Conservation (phyloP, 805 yeast species). For the Blastobotrys chiropterorum region DNA sequence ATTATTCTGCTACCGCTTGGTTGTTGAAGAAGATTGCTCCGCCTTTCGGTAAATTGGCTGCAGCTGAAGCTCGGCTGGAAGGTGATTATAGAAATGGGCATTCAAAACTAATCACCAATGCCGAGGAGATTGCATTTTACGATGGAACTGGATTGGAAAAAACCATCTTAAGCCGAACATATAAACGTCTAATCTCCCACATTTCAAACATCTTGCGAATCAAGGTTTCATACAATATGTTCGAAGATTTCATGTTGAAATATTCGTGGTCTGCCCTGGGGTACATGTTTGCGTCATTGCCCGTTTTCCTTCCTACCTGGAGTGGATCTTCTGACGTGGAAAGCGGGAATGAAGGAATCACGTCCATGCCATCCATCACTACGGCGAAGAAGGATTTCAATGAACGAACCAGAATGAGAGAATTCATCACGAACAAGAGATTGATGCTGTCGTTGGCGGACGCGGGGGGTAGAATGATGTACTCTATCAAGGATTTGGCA, state of each 20-base stretch:
- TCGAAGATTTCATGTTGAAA: slow-evolving; percentile 83
- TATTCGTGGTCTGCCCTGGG: slow-evolving; percentile 95
- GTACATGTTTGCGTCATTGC: slow-evolving; percentile 83
- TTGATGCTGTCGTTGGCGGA: slow-evolving; percentile 87
- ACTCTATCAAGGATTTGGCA: slow-evolving; percentile 87
- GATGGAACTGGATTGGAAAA: slow-evolving; percentile 82
- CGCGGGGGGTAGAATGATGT: slow-evolving; percentile 92
- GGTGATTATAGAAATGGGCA: slow-evolving; percentile 87
- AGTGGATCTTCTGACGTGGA: slow-evolving; percentile 26
- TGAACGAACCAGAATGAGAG: slow-evolving; percentile 57
- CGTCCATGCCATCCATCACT: slow-evolving; percentile 10
- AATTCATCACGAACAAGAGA: slow-evolving; percentile 84
- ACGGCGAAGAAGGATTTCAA: slow-evolving; percentile 19
- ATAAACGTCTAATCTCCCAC: slow-evolving; percentile 50
- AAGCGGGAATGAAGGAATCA: slow-evolving; percentile 20
- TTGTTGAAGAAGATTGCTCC: slow-evolving; percentile 72
- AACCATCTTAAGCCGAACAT: slow-evolving; percentile 53
- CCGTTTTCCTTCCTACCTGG: slow-evolving; percentile 61
- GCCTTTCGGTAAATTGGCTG: slow-evolving; percentile 71
- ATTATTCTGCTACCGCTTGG: slow-evolving; percentile 75
- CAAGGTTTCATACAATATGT: slow-evolving; percentile 60
- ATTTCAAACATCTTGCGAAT: slow-evolving; percentile 48
- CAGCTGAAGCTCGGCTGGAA: slow-evolving; percentile 69
- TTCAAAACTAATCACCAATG: slow-evolving; percentile 74
- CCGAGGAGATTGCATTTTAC: slow-evolving; percentile 91